phyloP scores from a whole-genome alignment of 1,139 yeast genomes.

The Candida pseudoviswanathii region DNA sequence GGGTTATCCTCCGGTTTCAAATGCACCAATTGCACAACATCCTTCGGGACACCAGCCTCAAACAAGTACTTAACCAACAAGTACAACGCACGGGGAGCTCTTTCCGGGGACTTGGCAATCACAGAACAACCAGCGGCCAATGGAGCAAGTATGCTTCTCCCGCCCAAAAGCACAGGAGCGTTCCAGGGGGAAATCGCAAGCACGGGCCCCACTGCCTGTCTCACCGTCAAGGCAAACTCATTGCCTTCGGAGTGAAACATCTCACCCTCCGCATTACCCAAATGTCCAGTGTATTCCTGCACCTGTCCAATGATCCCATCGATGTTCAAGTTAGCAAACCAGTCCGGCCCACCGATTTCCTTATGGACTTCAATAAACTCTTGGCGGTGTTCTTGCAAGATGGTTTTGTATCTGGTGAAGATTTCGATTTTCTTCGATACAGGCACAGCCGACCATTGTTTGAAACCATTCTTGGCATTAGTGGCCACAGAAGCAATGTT shows the following conservation, averaged over 20 bases:
- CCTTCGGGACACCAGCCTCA: constrained; percentile 42
- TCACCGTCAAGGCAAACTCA: constrained; percentile 33
- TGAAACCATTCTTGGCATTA: constrained; percentile 28
- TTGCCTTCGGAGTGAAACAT: constrained; percentile 20
- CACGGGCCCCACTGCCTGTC: constrained; percentile 48
- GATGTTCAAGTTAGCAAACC: constrained; percentile 42
- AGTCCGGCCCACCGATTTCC: constrained; percentile 39
- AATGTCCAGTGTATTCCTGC: constrained; percentile 24
- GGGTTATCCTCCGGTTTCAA: constrained; percentile 27
- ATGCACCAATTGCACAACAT: constrained; percentile 39
- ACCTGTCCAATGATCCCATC: constrained; percentile 25
- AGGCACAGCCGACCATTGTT: constrained; percentile 26
- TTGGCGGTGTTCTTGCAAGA: constrained; percentile 18
- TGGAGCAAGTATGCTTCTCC: constrained; percentile 44
- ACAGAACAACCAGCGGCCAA: constrained; percentile 55
- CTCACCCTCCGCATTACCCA: constrained; percentile 27
- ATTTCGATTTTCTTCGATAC: constrained; percentile 21
- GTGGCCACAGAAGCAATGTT: constrained; percentile 7
- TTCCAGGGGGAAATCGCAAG: constrained; percentile 51
- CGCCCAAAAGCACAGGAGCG: constrained; percentile 45
- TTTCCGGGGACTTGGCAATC: constrained; percentile 41
- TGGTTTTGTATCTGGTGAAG: constrained; percentile 20
- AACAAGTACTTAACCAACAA: constrained; percentile 33
- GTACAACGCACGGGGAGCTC: constrained; percentile 34
- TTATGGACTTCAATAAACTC: constrained; percentile 27